Evolutionary conservation across 768 basidiomycete genomes (phyloP).

Genomic region (Boletus rufocinnamomeus): DNA sequence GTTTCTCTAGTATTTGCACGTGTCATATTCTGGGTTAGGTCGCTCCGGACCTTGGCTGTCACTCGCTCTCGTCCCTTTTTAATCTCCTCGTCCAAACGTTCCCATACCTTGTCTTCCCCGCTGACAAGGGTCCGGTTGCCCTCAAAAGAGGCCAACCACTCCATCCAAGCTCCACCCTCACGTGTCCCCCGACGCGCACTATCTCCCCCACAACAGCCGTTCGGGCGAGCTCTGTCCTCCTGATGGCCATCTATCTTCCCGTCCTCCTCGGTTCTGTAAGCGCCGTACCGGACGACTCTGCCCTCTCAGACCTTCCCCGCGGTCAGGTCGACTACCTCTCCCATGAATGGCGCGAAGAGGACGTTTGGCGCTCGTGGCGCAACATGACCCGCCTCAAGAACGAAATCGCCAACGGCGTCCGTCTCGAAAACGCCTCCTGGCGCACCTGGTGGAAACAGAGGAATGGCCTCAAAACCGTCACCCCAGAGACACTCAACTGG

Average conservation of each 20-base stretch:
- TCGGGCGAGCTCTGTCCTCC: background rate
- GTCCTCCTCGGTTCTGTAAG: slow-evolving; percentile 68
- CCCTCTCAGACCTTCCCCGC: slow-evolving; percentile 79
- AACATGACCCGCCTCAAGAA: slow-evolving; percentile 99
- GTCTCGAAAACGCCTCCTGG: slow-evolving; percentile 98
- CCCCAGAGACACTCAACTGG: slow-evolving; percentile 98
- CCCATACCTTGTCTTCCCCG: too few relatives aligned
- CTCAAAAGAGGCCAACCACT: too few relatives aligned
- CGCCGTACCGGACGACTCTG: slow-evolving; percentile 70
- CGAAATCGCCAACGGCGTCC: slow-evolving; percentile 91
- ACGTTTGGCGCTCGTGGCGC: slow-evolving; percentile 98
- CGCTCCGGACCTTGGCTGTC: too few relatives aligned
- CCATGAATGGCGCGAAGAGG: slow-evolving; percentile 97
- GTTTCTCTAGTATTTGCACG: too few relatives aligned
- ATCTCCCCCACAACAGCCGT: background rate
- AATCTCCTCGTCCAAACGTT: too few relatives aligned
- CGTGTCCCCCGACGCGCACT: background rate
- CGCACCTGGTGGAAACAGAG: slow-evolving; percentile 99
- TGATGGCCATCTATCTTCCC: slow-evolving; percentile 70
- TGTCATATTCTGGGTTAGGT: too few relatives aligned
- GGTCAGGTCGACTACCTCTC: slow-evolving; percentile 99
- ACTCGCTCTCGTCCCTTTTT: too few relatives aligned
- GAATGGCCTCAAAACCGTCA: slow-evolving; percentile 92
- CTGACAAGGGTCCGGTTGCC: too few relatives aligned
- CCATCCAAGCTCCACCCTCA: too few relatives aligned